Conservation (phyloP, 768 basidiomycete species). For the Leucogyrophana mollusca region DNA sequence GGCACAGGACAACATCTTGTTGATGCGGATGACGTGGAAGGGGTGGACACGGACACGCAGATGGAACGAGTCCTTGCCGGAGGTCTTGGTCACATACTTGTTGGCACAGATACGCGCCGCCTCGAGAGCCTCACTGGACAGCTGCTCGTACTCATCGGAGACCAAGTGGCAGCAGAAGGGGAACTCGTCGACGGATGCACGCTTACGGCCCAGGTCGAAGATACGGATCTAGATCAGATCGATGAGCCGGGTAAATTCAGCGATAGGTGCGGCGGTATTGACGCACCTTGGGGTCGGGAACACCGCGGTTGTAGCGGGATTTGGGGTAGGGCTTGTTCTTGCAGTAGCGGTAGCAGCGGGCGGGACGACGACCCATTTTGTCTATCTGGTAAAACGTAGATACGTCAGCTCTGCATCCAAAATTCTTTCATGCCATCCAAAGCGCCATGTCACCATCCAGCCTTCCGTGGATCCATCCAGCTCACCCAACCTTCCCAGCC, state of each 20-base stretch:
- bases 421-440: neutral
- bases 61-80: conserved; percentile 99
- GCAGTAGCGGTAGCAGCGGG: conserved; percentile 98
- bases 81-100: conserved; percentile 98
- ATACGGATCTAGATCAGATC: conserved; percentile 74
- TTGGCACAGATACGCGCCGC: conserved; percentile 99
- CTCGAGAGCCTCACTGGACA: conserved; percentile 94
- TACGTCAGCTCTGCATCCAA: neutral
- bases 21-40: conserved; percentile 98
- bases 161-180: conserved; percentile 96
- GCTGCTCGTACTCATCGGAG: conserved; percentile 97
- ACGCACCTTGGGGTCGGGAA: conserved; percentile 87
- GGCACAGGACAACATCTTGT: conserved; percentile 99
- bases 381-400: neutral
- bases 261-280: neutral
- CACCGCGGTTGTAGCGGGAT: conserved; percentile 96
- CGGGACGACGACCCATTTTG: conserved; percentile 95
- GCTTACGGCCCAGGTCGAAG: conserved; percentile 94
- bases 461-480: neutral
- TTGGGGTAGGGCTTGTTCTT: conserved; percentile 99
- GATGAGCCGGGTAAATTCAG: neutral
- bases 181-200: conserved; percentile 96
- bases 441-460: neutral
- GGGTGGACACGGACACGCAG: conserved; percentile 96
- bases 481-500: no score